Conservation (phyloP, 305 asterid species). For the Plantago coronopus region DNA sequence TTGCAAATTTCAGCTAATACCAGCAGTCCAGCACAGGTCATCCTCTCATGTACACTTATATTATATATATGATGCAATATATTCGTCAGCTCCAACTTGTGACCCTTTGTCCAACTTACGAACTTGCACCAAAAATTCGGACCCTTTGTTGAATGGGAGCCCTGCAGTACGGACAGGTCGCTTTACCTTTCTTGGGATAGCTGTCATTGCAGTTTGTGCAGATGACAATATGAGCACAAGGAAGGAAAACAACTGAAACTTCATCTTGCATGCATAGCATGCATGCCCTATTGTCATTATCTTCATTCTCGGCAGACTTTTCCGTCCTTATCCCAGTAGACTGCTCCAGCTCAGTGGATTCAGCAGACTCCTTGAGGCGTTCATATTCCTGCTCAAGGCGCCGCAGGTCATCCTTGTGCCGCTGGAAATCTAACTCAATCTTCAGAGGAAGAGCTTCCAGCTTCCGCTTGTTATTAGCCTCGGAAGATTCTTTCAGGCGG, state of each 20-base stretch:
- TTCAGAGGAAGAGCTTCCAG: constrained; percentile 79
- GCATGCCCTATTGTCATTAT: constrained; percentile 56
- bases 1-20: neutral
- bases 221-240: constrained; percentile 84
- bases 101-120: constrained; percentile 51
- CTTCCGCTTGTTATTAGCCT: constrained; percentile 65
- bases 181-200: constrained; percentile 67
- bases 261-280: constrained; percentile 73
- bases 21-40: neutral
- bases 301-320: constrained; percentile 47
- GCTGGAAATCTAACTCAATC: constrained; percentile 82
- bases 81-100: constrained; percentile 21
- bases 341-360: constrained; percentile 41
- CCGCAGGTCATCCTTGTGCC: constrained; percentile 87
- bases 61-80: neutral
- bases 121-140: constrained; percentile 72
- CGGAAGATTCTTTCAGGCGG: constrained; percentile 70
- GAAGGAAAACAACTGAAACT: constrained; percentile 85
- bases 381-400: constrained; percentile 81
- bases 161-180: constrained; percentile 63
- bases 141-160: constrained; percentile 77
- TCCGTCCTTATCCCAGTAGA: constrained; percentile 31
- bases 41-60: neutral
- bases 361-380: constrained; percentile 61
- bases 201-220: constrained; percentile 76